Base-by-base conservation (phyloP, 2,329 filamentous ascomycete genomes). In the Hymenoscyphus occultus region DNA sequence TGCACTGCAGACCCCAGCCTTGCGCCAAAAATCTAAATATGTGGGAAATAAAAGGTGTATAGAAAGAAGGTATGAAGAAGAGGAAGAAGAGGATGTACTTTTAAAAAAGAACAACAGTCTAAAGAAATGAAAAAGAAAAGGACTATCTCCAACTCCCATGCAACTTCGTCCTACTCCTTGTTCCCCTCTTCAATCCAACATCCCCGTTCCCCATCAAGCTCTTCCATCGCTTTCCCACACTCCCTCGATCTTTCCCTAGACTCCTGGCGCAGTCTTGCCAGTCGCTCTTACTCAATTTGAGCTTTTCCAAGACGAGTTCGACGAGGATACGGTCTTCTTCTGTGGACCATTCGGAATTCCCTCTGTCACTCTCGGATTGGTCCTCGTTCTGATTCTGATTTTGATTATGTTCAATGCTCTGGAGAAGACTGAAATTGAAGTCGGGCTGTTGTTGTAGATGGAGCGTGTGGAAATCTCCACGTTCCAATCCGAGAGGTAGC, bases 241-340 rank as follows among this genome's bases (percentile, higher is more conserved):
- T 84, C 65, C 81, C 78, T 61, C 84, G 79, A 76, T 88, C 85
- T 71, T 83, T 85, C 67, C 87, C 86, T 7, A 90, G 78, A 69
- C 80, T 86, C 65, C 85, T 80, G 56, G 86, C 87, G 74, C 86
- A 89, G 73, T 90, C 86, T 65, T 88, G 84, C 87, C 86, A 89
- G 65, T 90, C 86, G 60, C 82, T 80, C 76, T 86, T 88, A 70
- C 82, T 83, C 28, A 90, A 80, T 76, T 84, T 84, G 63, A 90
- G 80, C 78, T 89, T 89, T 74, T 88, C 86, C 5, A 90, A 79
- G 48, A 90, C 85, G 19, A 90, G 80, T 76, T 89, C 86, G n/a
- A 90, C 84, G 1, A 90, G 79, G 64, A 88, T 80, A 64, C 85
- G 80, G 74, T 90, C 87, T 67, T 90, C 86, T 68, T 89, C 86